phyloP scores from a whole-genome alignment of 1,139 yeast species.

The Candida gigantensis region DNA sequence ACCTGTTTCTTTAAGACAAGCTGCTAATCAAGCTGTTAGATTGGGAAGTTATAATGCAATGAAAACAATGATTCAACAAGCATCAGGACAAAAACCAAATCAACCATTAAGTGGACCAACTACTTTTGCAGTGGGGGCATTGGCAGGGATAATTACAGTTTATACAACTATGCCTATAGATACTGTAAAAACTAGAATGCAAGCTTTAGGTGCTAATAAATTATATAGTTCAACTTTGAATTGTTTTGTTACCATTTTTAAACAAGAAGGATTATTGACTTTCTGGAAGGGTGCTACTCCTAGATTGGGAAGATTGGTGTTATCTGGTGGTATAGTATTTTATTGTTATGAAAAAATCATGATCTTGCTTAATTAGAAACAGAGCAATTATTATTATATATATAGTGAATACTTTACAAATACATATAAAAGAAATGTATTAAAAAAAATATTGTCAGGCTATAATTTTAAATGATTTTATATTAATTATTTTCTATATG shows the following conservation, averaged over 20 bases:
- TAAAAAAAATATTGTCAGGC: too few relatives aligned
- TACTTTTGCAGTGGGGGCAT: conserved; percentile 88
- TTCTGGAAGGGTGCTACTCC: conserved; percentile 99
- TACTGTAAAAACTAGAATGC: conserved; percentile 98
- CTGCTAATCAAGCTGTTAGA: conserved; percentile 92
- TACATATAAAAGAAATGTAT: background rate
- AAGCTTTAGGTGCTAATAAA: conserved; percentile 78
- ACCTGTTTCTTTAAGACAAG: conserved; percentile 94
- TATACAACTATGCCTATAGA: conserved; percentile 98
- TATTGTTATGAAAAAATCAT: conserved; percentile 91
- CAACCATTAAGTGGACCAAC: conserved; percentile 76
- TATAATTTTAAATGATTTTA: too few relatives aligned
- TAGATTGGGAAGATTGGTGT: conserved; percentile 82
- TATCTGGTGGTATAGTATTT: conserved; percentile 95
- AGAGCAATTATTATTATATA: too few relatives aligned
- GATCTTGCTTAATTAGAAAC: conserved; percentile 42
- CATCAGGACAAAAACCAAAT: conserved; percentile 60
- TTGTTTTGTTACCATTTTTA: conserved; percentile 79
- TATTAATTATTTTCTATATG: too few relatives aligned
- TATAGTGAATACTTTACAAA: too few relatives aligned
- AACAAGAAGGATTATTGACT: conserved; percentile 86
- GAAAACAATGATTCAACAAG: conserved; percentile 77
- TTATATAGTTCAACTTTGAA: conserved; percentile 73
- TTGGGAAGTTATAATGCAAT: conserved; percentile 90
- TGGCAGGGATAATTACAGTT: conserved; percentile 92